These are phyloP conservation scores for Quercus gilva DNA, from an alignment of 306 rosid species.

Conservation along the genomic window DNA sequence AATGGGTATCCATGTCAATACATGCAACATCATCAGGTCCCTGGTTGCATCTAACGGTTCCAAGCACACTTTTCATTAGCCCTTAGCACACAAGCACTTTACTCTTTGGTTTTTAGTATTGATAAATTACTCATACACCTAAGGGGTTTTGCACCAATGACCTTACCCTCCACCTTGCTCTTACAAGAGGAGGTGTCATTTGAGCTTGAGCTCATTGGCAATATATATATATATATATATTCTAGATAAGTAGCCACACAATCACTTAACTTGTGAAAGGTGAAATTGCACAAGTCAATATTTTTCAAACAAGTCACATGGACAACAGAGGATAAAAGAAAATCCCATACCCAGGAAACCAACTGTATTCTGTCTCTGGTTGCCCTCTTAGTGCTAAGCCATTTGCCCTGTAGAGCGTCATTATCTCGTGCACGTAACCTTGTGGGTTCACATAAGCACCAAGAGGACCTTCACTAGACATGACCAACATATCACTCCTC, in stretches of 20 bases:
- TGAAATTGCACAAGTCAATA: slow-evolving; percentile 12
- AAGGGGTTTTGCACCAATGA: no score
- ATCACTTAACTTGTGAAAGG: background rate
- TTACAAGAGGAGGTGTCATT: no score
- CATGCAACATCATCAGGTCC: background rate
- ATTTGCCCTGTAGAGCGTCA: slow-evolving; percentile 74
- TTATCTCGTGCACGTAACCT: slow-evolving; percentile 81
- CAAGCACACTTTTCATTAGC: slow-evolving; percentile 1
- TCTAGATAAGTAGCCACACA: no score
- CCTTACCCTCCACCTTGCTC: no score
- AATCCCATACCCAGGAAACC: slow-evolving; percentile 95
- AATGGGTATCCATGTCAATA: background rate
- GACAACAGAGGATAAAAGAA: slow-evolving; percentile 12
- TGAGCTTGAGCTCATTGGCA: no score
- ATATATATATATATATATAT: no score
- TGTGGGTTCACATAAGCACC: slow-evolving; percentile 83
- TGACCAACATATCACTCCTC: slow-evolving; percentile 92
- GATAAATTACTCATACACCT: no score
- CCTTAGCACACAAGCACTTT: background rate
- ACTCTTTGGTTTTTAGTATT: no score
- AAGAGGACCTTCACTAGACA: slow-evolving; percentile 96
- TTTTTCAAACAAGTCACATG: slow-evolving; percentile 12
- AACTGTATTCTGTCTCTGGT: slow-evolving; percentile 66
- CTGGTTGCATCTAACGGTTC: background rate
- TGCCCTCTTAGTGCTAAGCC: slow-evolving; percentile 67